Evolutionary conservation across 2,329 filamentous ascomycete species (phyloP).

Genomic region (Colletotrichum gloeosporioides): DNA sequence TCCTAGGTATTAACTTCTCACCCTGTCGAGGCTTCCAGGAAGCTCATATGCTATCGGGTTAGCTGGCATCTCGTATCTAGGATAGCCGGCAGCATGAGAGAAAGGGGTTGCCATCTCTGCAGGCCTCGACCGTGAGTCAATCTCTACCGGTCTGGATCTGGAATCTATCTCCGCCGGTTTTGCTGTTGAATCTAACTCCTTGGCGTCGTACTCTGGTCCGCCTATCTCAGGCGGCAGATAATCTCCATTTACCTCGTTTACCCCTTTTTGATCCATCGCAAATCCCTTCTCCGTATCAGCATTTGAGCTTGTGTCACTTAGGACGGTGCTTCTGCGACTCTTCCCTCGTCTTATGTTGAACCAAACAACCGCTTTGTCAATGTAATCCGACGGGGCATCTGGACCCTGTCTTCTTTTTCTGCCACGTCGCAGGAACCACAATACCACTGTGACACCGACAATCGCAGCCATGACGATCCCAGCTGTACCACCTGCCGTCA

Average conservation of each 20-base stretch:
- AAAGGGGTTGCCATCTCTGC: not conserved
- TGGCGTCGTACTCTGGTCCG: not conserved
- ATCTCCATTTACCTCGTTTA: not conserved
- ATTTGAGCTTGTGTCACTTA: not conserved
- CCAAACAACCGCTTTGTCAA: not conserved
- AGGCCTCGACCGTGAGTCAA: not conserved
- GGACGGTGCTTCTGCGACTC: not conserved
- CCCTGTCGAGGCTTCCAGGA: not conserved
- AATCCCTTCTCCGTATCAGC: not conserved
- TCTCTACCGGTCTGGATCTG: not conserved
- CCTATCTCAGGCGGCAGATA: not conserved
- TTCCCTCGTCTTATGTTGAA: not conserved
- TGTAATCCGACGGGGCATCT: not conserved
- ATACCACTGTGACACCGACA: not conserved
- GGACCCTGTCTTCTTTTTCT: not conserved
- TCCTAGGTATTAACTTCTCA: not conserved
- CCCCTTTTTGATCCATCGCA: not conserved
- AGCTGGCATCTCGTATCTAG: not conserved
- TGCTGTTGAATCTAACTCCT: not conserved
- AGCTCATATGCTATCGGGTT: not conserved
- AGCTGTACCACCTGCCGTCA: not conserved
- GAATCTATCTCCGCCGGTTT: not conserved
- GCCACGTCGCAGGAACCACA: not conserved
- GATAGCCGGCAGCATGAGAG: not conserved
- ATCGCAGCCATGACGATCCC: not conserved